These are phyloP conservation scores for Periconia sp. DNA, from an alignment of 2,329 filamentous ascomycete species.

Conservation along the genomic window DNA sequence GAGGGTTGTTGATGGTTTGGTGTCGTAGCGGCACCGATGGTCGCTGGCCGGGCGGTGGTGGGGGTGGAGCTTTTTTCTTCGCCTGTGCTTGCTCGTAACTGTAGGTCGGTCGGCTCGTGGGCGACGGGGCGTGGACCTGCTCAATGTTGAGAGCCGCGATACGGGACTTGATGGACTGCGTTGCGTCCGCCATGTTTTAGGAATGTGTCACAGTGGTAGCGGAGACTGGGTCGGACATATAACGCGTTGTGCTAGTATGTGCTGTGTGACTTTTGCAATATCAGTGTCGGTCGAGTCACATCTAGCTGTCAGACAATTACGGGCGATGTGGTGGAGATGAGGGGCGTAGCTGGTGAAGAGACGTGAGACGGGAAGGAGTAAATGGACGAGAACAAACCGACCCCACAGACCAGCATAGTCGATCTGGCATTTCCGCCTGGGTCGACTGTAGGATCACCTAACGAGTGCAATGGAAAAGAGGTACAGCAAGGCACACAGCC, in stretches of 20 bases:
- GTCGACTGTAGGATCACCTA: neutral
- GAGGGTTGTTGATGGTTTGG: slow-evolving; percentile 45
- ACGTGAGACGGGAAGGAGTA: neutral
- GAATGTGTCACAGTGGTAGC: neutral
- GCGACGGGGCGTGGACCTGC: slow-evolving; percentile 44
- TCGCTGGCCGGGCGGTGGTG: slow-evolving; percentile 41
- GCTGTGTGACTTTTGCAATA: neutral
- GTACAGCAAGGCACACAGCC: neutral
- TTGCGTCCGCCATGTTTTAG: slow-evolving; percentile 33
- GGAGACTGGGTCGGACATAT: neutral
- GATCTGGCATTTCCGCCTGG: slow-evolving; percentile 3
- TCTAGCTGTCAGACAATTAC: too few species aligned
- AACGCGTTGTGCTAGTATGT: neutral
- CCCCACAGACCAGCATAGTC: slow-evolving; percentile 7
- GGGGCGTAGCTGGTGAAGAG: neutral
- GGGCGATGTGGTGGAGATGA: neutral
- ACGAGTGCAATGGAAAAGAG: too few species aligned
- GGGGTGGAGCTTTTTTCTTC: slow-evolving; percentile 39
- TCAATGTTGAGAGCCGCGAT: slow-evolving; percentile 53
- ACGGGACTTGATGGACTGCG: slow-evolving; percentile 46
- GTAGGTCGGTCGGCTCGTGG: slow-evolving; percentile 38
- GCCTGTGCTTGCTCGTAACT: slow-evolving; percentile 34
- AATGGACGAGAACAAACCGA: slow-evolving; percentile 3
- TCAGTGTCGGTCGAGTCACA: too few species aligned
- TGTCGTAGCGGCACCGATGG: slow-evolving; percentile 34